These are phyloP conservation scores for Aspergillus ochraceoroseus DNA, from an alignment of 2,329 filamentous ascomycete genomes.

Conservation along the genomic window DNA sequence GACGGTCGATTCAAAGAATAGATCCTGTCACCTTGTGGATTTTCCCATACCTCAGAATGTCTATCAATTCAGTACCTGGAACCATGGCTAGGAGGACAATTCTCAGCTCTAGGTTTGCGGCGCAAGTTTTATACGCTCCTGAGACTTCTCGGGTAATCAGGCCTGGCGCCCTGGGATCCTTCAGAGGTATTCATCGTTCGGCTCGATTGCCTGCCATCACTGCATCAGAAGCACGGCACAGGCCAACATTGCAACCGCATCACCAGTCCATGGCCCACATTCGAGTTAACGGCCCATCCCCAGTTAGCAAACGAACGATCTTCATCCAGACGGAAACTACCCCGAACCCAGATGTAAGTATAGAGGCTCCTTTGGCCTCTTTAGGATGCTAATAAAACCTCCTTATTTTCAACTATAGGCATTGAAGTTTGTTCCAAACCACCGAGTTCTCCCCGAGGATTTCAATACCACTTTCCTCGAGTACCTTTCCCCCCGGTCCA, in stretches of 20 bases:
- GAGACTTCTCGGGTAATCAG: slow-evolving; percentile 29
- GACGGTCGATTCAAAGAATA: too few species aligned
- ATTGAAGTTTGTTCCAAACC: slow-evolving; percentile 92
- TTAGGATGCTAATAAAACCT: background rate
- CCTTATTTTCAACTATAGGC: slow-evolving; percentile 41
- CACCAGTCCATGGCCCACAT: slow-evolving; percentile 39
- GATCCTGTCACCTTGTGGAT: too few species aligned
- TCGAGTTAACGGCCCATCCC: slow-evolving; percentile 38
- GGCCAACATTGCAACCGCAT: slow-evolving; percentile 44
- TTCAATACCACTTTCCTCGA: slow-evolving; percentile 77
- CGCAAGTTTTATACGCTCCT: slow-evolving; percentile 17
- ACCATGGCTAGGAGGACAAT: slow-evolving; percentile 32
- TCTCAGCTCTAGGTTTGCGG: slow-evolving; percentile 22
- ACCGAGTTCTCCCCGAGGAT: slow-evolving; percentile 70
- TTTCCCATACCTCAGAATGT: slow-evolving; percentile 30
- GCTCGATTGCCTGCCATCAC: slow-evolving; percentile 46
- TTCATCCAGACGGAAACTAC: slow-evolving; percentile 97
- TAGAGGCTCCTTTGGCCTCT: background rate
- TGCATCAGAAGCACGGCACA: slow-evolving; percentile 44
- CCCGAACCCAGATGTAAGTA: slow-evolving; percentile 76
- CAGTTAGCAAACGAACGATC: slow-evolving; percentile 62
- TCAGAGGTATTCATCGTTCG: slow-evolving; percentile 43
- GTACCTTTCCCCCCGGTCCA: slow-evolving; percentile 83
- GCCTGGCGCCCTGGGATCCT: slow-evolving; percentile 28
- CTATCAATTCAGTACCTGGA: slow-evolving; percentile 31